Percentiles rank a stretch among this genome's conserved stretches.
Conservation (phyloP, 495 filamentous ascomycete genomes). For the Penicillium macrosclerotiorum region DNA sequence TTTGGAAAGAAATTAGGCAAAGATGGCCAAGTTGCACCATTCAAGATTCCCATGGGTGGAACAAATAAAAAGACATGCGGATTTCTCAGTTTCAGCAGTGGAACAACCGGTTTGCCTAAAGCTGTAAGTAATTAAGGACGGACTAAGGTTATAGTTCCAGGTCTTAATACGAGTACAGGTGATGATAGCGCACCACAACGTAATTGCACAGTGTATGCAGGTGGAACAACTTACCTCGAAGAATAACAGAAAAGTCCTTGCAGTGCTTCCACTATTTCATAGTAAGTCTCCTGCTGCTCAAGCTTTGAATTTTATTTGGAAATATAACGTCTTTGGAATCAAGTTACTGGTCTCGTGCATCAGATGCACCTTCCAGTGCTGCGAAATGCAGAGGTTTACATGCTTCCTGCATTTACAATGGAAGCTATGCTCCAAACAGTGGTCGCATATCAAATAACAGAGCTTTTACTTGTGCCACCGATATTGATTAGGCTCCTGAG, state of each 20-base stretch:
- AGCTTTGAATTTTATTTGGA: no score
- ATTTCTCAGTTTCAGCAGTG: slow-evolving; percentile 55
- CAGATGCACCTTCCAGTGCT: slow-evolving; percentile 57
- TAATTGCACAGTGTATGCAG: slow-evolving; percentile 62
- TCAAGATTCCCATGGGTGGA: slow-evolving; percentile 45
- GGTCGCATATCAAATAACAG: slow-evolving; percentile 50
- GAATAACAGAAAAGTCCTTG: slow-evolving; percentile 49
- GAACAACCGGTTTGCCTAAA: slow-evolving; percentile 30
- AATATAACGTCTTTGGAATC: slow-evolving; percentile 7
- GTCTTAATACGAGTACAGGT: slow-evolving; percentile 41
- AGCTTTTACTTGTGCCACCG: slow-evolving; percentile 66
- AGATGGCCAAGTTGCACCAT: slow-evolving; percentile 37
- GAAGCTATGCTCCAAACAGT: slow-evolving; percentile 53
- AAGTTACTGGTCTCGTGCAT: slow-evolving; percentile 57
- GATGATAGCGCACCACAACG: slow-evolving; percentile 63
- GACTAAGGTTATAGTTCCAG: slow-evolving; percentile 34
- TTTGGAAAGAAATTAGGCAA: slow-evolving; percentile 36
- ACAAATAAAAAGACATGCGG: slow-evolving; percentile 54
- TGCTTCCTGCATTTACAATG: slow-evolving; percentile 60
- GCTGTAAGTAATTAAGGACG: slow-evolving; percentile 18
- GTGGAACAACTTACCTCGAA: slow-evolving; percentile 45
- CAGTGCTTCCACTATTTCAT: slow-evolving; percentile 56
- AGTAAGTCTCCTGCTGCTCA: slow-evolving; percentile 15
- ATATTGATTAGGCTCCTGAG: slow-evolving; percentile 66
- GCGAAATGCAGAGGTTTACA: slow-evolving; percentile 55